Base-by-base conservation (phyloP, 202 grass and related monocot genomes). In the Eragrostis tef region DNA sequence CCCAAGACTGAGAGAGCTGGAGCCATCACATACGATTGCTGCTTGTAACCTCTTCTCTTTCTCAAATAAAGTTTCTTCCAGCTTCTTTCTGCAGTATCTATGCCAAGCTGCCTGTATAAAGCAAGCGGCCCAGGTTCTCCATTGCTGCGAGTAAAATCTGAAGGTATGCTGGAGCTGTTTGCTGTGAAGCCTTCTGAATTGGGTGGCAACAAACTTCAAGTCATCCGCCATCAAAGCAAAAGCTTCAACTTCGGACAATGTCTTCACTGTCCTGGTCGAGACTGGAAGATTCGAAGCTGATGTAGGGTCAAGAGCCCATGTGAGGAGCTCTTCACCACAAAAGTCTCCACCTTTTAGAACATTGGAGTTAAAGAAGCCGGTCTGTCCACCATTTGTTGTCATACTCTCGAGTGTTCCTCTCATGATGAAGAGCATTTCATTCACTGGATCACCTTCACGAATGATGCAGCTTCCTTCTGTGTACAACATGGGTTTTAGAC, bases 91-190 rank as follows among this genome's bases (percentile, higher is more conserved):
- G 83, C 89, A 89, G 62, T 98, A 91, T 51, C 88, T 89, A 47
- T 70, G 92, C 95, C 95, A 98, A 29, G 95, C 95, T 41, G 95
- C 92, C 79, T 98, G 95, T 87, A 98, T 91, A 73, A 98, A 98
- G 71, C 92, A 98, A 29, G 87, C 92, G 3, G 95, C 92, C 90
- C 92, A 98, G n/a, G 95, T 98, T 75, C 90, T 92, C 92, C 92
- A 95, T 42, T 98, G 95, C 34, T 93, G 95, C 49, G 95, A 98
- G 27, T 98, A 94, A 77, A 91, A 90, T 61, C 90, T 87, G 72
- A 98, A 98, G 9, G 95, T 91, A 71, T 98, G 88, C 42, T 68
- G 88, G 46, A 98, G 85, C 60, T 98, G 88, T 77, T 98, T 98
- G 71, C 90, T 93, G 71, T 98, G 95, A 31, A 98, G 85, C 62